Percentiles rank a stretch among this genome's conserved stretches.
Evolutionary conservation across 1,139 yeast genomes (phyloP).

Genomic region (Fermentozyma sake): DNA sequence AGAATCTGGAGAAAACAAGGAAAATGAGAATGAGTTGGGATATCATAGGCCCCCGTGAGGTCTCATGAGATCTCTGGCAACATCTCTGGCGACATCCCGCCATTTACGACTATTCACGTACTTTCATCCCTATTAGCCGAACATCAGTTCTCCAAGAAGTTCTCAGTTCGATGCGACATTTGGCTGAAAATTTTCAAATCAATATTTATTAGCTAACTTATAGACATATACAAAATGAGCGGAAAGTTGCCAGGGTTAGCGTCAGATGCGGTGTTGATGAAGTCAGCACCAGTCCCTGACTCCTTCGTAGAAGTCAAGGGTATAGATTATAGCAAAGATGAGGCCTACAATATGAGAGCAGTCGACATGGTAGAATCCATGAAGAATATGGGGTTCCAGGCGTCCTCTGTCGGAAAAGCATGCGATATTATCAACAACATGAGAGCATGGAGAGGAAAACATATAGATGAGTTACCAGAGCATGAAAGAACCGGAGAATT

Average conservation of each 20-base stretch:
- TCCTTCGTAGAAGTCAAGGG: conserved; percentile 77
- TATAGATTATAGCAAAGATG: conserved; percentile 76
- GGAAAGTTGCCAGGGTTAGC: conserved; percentile 54
- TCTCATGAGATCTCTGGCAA: too few relatives aligned
- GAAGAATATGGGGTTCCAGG: conserved; percentile 98
- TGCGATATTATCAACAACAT: conserved; percentile 88
- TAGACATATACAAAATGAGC: too few relatives aligned
- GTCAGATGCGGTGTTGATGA: conserved; percentile 84
- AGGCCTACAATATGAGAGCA: conserved; percentile 68
- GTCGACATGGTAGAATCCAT: conserved; percentile 72
- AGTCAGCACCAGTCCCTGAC: conserved; percentile 82
- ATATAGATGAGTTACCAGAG: conserved; percentile 58
- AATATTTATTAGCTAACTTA: too few relatives aligned
- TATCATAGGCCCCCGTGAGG: too few relatives aligned
- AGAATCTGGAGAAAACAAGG: too few relatives aligned
- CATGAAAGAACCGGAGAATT: conserved; percentile 70
- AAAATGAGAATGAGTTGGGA: too few relatives aligned
- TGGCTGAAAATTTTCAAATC: too few relatives aligned
- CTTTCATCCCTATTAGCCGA: too few relatives aligned
- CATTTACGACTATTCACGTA: too few relatives aligned
- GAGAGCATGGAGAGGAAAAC: conserved; percentile 89
- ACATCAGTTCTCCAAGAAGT: too few relatives aligned
- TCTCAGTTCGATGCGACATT: too few relatives aligned
- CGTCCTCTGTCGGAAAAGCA: conserved; percentile 77
- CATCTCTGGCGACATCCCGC: too few relatives aligned